These are phyloP conservation scores for Phoma sp. DNA, from an alignment of 2,329 filamentous ascomycete species.

Conservation along the genomic window DNA sequence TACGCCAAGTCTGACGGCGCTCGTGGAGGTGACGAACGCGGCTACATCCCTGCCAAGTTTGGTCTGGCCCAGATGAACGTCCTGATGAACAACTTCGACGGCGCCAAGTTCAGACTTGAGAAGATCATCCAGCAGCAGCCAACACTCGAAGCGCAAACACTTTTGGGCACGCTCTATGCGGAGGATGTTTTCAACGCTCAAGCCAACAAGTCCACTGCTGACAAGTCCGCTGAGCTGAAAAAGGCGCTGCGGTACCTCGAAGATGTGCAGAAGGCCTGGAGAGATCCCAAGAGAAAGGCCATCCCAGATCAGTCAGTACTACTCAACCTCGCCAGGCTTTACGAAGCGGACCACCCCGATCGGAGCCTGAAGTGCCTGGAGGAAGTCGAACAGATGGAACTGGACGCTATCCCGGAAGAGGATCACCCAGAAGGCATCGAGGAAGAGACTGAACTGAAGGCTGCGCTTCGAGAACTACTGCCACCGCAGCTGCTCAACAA, in stretches of 20 bases:
- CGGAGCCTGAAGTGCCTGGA: slow-evolving; percentile 90
- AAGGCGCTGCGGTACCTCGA: slow-evolving; percentile 88
- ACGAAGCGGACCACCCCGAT: slow-evolving; percentile 83
- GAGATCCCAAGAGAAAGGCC: slow-evolving; percentile 85
- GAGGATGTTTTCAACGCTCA: slow-evolving; percentile 90
- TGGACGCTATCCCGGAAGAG: slow-evolving; percentile 75
- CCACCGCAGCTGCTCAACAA: slow-evolving; percentile 95
- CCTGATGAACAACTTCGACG: slow-evolving; percentile 80
- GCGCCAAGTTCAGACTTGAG: slow-evolving; percentile 90
- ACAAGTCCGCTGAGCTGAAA: slow-evolving; percentile 82
- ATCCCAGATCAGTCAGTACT: slow-evolving; percentile 84
- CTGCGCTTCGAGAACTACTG: slow-evolving; percentile 74
- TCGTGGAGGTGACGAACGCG: slow-evolving; percentile 85
- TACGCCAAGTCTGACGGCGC: slow-evolving; percentile 92
- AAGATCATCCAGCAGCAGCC: slow-evolving; percentile 90
- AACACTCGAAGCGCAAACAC: slow-evolving; percentile 84
- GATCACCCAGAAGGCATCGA: slow-evolving; percentile 66
- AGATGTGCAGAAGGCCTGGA: slow-evolving; percentile 85
- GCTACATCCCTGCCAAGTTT: slow-evolving; percentile 93
- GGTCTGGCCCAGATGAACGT: slow-evolving; percentile 90
- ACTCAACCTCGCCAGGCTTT: slow-evolving; percentile 88
- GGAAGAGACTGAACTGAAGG: slow-evolving; percentile 57
- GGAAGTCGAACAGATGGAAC: slow-evolving; percentile 88
- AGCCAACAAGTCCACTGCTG: slow-evolving; percentile 74
- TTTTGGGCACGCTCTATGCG: slow-evolving; percentile 89